Percentiles rank a stretch among this genome's conserved stretches.
Conservation (phyloP, 2,329 filamentous ascomycete species). For the Ampelomyces quisqualis region DNA sequence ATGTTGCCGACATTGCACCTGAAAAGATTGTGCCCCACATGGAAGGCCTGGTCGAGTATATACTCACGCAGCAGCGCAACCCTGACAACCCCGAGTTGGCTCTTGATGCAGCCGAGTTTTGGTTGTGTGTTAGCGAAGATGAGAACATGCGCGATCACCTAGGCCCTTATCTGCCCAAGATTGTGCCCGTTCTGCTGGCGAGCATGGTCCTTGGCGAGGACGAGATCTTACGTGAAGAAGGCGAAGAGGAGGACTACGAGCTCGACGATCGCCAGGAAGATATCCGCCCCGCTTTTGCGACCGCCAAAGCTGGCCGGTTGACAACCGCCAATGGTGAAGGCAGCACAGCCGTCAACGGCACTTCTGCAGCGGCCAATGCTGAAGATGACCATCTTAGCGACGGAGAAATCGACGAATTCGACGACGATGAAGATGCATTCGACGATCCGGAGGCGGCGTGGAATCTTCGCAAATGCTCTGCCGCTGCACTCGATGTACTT, state of each 20-base stretch:
- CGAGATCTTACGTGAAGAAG: constrained; percentile 81
- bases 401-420: constrained; percentile 75
- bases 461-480: constrained; percentile 96
- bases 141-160: constrained; percentile 74
- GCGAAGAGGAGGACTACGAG: constrained; percentile 79
- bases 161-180: constrained; percentile 74
- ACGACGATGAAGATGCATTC: constrained; percentile 70
- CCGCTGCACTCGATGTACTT: constrained; percentile 90
- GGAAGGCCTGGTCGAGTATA: constrained; percentile 85
- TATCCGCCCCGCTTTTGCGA: constrained; percentile 89
- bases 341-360: constrained; percentile 45
- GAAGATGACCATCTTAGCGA: constrained; percentile 83
- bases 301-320: constrained; percentile 61
- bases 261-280: constrained; percentile 87
- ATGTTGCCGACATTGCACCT: constrained; percentile 85
- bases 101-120: constrained; percentile 95
- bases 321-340: constrained; percentile 50
- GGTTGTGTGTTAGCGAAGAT: constrained; percentile 90
- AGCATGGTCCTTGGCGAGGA: constrained; percentile 98
- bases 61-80: constrained; percentile 82
- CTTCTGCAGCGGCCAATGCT: constrained; percentile 45
- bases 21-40: constrained; percentile 91
- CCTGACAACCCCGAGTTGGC: constrained; percentile 82
- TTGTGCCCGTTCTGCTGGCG: constrained; percentile 85
- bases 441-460: constrained; percentile 85